phyloP scores from a whole-genome alignment of 1,139 yeast genomes.

The Debaryomyces sp. region DNA sequence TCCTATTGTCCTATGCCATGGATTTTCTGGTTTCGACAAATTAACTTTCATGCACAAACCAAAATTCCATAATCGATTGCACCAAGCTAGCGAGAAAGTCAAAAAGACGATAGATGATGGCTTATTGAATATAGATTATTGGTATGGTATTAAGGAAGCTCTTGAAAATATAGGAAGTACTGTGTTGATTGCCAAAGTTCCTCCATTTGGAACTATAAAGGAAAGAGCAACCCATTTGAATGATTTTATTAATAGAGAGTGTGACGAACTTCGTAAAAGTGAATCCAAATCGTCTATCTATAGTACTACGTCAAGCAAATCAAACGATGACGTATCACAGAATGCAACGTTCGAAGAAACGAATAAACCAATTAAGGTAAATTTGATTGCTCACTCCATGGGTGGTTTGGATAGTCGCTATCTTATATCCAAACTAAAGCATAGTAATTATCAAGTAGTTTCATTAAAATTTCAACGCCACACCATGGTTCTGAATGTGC shows the following conservation, averaged over 20 bases:
- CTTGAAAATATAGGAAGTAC: conserved; percentile 63
- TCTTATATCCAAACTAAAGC: conserved; percentile 59
- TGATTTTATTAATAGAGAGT: conserved; percentile 49
- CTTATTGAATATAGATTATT: conserved; percentile 62
- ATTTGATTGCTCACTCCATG: conserved; percentile 91
- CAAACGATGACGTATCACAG: background rate
- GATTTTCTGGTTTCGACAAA: conserved; percentile 78
- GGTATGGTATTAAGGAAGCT: conserved; percentile 76
- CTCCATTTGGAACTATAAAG: conserved; percentile 78
- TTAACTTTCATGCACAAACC: conserved; percentile 46
- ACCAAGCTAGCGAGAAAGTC: conserved; percentile 12
- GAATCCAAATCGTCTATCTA: conserved; percentile 34
- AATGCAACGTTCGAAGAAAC: conserved; percentile 15
- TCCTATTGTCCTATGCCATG: conserved; percentile 84
- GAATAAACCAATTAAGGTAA: conserved; percentile 51
- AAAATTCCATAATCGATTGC: conserved; percentile 8
- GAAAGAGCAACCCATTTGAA: conserved; percentile 67
- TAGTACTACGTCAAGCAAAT: conserved; percentile 17
- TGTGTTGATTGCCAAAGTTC: conserved; percentile 75
- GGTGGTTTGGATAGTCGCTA: conserved; percentile 89
- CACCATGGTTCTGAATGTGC: conserved; percentile 88
- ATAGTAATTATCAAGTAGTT: conserved; percentile 54
- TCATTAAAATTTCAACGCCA: conserved; percentile 81
- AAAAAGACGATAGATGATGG: conserved; percentile 22
- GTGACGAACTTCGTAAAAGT: conserved; percentile 30